A percentile compares a stretch with the other conserved stretches of the same genome.
phyloP scores from a whole-genome alignment of 202 grass and related monocot species.

The Schoenoplectus triqueter region DNA sequence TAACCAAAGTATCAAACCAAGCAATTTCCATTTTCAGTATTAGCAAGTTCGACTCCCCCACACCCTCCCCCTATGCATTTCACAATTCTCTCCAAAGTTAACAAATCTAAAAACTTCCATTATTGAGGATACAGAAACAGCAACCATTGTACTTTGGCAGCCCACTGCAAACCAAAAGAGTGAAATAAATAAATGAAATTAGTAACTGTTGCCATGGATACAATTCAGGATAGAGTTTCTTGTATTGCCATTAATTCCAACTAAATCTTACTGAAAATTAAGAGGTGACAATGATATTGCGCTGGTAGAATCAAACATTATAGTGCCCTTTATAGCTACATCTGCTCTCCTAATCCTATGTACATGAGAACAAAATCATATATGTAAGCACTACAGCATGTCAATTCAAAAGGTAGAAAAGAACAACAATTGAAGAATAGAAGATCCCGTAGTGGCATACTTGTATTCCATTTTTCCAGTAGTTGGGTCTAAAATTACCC shows the following conservation, averaged over 20 bases:
- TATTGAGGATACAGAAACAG: constrained; percentile 93
- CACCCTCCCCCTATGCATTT: neutral
- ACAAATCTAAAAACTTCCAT: constrained; percentile 13
- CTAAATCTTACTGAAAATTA: constrained; percentile 76
- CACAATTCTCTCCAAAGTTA: neutral
- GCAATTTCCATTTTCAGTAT: neutral
- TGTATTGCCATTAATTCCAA: constrained; percentile 26
- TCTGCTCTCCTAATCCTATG: constrained; percentile 74
- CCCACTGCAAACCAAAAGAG: constrained; percentile 54
- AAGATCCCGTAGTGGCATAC: constrained; percentile 47
- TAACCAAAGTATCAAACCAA: neutral
- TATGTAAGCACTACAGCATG: constrained; percentile 3
- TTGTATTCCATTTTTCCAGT: constrained; percentile 99
- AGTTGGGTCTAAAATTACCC: constrained; percentile 89
- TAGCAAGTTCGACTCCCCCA: neutral
- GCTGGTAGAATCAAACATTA: constrained; percentile 81
- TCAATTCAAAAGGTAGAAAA: constrained; percentile 6
- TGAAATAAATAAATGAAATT: neutral
- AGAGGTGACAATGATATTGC: constrained; percentile 72
- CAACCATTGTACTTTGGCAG: constrained; percentile 88
- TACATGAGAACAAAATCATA: constrained; percentile 46
- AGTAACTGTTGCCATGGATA: neutral
- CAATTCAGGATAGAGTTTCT: neutral
- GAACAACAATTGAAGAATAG: constrained; percentile 32
- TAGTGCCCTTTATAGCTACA: constrained; percentile 54